Conservation (phyloP, 2,329 filamentous ascomycete genomes). For the Monosporascus sp. region DNA sequence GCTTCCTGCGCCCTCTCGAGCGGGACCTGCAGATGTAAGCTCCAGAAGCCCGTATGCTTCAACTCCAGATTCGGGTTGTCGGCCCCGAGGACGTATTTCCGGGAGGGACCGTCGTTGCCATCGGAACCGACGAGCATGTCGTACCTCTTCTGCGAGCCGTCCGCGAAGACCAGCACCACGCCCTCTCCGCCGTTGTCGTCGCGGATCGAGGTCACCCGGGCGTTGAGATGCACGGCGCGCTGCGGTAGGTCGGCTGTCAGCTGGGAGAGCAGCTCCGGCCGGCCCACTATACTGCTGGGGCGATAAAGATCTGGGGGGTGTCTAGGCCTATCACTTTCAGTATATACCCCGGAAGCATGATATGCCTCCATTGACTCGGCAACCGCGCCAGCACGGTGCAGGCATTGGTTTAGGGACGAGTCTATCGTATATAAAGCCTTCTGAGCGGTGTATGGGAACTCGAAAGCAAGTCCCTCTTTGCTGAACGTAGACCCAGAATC, state of each 20-base stretch:
- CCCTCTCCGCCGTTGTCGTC: constrained; percentile 11
- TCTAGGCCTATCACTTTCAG: constrained; percentile 8
- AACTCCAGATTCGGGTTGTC: constrained; percentile 15
- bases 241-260: constrained; percentile 19
- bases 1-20: constrained; percentile 17
- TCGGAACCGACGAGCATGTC: constrained; percentile 25
- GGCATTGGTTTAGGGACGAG: constrained; percentile 17
- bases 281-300: constrained; percentile 16
- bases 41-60: constrained; percentile 21
- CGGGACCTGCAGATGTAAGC: constrained; percentile 20
- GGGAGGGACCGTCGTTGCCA: constrained; percentile 16
- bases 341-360: constrained; percentile 15
- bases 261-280: constrained; percentile 21
- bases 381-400: constrained; percentile 22
- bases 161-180: constrained; percentile 17
- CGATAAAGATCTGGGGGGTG: not conserved
- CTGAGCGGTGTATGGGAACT: constrained; percentile 13
- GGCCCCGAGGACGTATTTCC: constrained; percentile 19
- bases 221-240: constrained; percentile 19
- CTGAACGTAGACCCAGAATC: constrained; percentile 19
- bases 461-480: constrained; percentile 18
- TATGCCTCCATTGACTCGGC: constrained; percentile 11
- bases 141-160: constrained; percentile 23
- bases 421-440: constrained; percentile 19
- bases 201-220: constrained; percentile 18